Evolutionary conservation across 495 filamentous ascomycete species (phyloP).

Genomic region (Aspergillus ellipticus): DNA sequence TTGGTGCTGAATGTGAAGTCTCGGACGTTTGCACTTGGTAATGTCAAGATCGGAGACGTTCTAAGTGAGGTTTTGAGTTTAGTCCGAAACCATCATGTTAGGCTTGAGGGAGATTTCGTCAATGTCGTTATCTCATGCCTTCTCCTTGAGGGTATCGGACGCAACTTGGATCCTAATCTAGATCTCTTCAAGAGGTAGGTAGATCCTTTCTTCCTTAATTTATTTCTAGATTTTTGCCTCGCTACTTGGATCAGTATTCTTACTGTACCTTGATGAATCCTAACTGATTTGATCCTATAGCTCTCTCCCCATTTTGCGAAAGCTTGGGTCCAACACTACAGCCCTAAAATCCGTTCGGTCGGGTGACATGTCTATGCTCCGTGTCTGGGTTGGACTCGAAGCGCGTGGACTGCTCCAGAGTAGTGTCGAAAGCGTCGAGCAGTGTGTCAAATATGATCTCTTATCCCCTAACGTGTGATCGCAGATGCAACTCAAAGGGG

Average conservation of each 20-base stretch:
- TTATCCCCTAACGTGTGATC: conserved; percentile 74
- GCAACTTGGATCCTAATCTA: conserved; percentile 77
- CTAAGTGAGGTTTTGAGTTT: conserved; percentile 84
- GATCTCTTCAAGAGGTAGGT: conserved; percentile 80
- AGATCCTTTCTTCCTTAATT: background rate
- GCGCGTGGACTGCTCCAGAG: conserved; percentile 82
- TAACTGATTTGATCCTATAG: conserved; percentile 33
- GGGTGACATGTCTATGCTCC: conserved; percentile 86
- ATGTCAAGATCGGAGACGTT: conserved; percentile 94
- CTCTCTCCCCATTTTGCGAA: conserved; percentile 85
- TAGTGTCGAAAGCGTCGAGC: conserved; percentile 81
- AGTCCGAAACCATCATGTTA: conserved; percentile 90
- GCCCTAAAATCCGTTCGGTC: conserved; percentile 48
- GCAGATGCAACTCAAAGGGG: background rate
- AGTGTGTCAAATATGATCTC: conserved; percentile 79
- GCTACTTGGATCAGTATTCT: background rate
- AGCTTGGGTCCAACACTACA: conserved; percentile 68
- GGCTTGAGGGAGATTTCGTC: conserved; percentile 96
- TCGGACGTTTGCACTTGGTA: conserved; percentile 85
- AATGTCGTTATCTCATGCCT: conserved; percentile 97
- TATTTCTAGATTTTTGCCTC: too few species aligned
- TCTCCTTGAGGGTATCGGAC: conserved; percentile 89
- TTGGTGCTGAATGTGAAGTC: conserved; percentile 86
- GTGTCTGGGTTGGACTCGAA: conserved; percentile 91
- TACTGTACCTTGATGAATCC: background rate